A percentile compares a stretch with the other conserved stretches of the same genome.
phyloP scores from a whole-genome alignment of 2,329 filamentous ascomycete genomes.

The Colletotrichum shisoi region DNA sequence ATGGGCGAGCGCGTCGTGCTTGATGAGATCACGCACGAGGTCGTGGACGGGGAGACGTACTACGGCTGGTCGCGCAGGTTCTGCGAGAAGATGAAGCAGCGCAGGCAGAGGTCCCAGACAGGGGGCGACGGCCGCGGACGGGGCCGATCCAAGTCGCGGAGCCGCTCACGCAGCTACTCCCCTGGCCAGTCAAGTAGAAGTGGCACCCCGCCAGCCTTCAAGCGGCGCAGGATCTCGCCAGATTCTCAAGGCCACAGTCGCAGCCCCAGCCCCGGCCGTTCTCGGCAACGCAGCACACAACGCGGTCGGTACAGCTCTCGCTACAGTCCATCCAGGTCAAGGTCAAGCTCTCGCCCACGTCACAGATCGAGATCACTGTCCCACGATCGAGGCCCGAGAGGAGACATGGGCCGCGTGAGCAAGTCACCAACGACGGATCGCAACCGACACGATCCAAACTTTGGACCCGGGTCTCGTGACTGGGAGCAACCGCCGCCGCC shows the following conservation, averaged over 20 bases:
- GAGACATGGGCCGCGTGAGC: constrained; percentile 18
- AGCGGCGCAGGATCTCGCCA: constrained; percentile 51
- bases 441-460: constrained; percentile 26
- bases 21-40: constrained; percentile 72
- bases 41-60: constrained; percentile 75
- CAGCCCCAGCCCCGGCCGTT: constrained; percentile 47
- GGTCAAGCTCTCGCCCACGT: constrained; percentile 26
- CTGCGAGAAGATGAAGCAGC: constrained; percentile 79
- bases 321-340: constrained; percentile 44
- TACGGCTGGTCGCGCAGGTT: constrained; percentile 87
- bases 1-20: constrained; percentile 73
- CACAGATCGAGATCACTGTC: constrained; percentile 39
- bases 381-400: constrained; percentile 38
- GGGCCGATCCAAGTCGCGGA: constrained; percentile 48
- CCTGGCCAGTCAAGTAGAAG: constrained; percentile 45
- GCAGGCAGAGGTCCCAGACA: constrained; percentile 49
- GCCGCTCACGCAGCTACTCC: constrained; percentile 45
- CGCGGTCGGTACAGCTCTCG: constrained; percentile 40
- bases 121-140: constrained; percentile 43
- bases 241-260: constrained; percentile 46
- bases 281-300: constrained; percentile 38
- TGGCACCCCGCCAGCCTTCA: constrained; percentile 50
- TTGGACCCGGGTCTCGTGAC: constrained; percentile 4
- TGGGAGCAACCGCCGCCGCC: constrained; percentile 39
- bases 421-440: constrained; percentile 17